phyloP scores from a whole-genome alignment of 176 grass and related monocot species.

The Avena sativa region DNA sequence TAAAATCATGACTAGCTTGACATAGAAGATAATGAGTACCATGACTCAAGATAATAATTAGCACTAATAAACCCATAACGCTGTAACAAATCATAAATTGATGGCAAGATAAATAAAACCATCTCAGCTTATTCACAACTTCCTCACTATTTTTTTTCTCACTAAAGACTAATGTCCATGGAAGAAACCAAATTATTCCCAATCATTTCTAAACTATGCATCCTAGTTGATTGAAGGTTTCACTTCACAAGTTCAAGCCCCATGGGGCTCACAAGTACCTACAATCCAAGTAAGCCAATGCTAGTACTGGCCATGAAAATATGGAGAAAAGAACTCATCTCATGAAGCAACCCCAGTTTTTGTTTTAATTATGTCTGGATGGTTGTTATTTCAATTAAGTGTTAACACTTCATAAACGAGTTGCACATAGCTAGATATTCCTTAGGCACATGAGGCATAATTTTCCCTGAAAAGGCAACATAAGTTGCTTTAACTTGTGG shows the following conservation, averaged over 20 bases:
- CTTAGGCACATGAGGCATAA: not conserved
- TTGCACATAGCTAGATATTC: not conserved
- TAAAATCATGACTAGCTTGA: not conserved
- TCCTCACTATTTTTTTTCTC: not conserved
- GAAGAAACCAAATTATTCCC: not conserved
- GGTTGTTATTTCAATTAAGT: not conserved
- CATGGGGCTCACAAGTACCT: not conserved
- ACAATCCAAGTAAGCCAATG: not conserved
- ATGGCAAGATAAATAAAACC: slow-evolving; percentile 9
- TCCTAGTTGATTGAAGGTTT: not conserved
- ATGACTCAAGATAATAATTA: slow-evolving; percentile 30
- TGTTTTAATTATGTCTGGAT: not conserved
- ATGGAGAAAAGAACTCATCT: slow-evolving; percentile 12
- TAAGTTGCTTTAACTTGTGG: not conserved
- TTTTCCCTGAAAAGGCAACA: not conserved
- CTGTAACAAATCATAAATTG: not conserved
- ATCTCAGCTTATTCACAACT: not conserved
- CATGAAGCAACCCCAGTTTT: not conserved
- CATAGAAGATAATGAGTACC: not conserved
- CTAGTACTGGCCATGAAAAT: not conserved
- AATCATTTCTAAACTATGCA: not conserved
- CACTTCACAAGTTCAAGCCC: not conserved
- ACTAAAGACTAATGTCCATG: not conserved
- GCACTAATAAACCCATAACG: not conserved
- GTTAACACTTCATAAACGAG: slow-evolving; percentile 6